Conservation (phyloP, 176 grass and related monocot species). For the Dendrocalamus sinicus region DNA sequence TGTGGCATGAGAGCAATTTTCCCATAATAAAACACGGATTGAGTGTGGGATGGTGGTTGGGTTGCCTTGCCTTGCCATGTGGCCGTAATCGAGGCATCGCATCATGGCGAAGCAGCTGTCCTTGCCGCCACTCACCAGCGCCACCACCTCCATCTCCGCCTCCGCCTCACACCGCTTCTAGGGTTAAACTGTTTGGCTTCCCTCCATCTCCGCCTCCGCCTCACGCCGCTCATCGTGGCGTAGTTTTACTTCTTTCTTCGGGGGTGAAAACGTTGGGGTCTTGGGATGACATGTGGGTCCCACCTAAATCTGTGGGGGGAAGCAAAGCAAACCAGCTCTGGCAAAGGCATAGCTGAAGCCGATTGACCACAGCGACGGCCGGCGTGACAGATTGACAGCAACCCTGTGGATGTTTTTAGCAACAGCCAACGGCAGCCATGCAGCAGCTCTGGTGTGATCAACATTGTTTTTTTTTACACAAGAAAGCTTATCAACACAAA, state of each 20-base stretch:
- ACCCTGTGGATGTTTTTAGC: not conserved
- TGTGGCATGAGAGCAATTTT: too few species aligned
- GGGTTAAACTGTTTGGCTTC: conserved; percentile 13
- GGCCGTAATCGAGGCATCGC: conserved; percentile 92
- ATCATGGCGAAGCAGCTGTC: conserved; percentile 98
- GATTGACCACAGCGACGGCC: not conserved
- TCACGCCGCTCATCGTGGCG: too few species aligned
- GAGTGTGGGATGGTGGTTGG: not conserved
- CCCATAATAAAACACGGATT: not conserved
- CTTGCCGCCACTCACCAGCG: conserved; percentile 96
- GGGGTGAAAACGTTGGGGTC: not conserved
- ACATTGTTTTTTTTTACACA: not conserved
- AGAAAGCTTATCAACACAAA: not conserved
- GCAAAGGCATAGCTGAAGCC: not conserved
- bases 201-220: too few species aligned
- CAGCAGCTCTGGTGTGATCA: too few species aligned
- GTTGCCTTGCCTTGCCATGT: conserved; percentile 51
- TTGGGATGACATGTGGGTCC: not conserved
- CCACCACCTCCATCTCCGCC: conserved; percentile 87
- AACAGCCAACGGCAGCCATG: not conserved
- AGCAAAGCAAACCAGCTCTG: too few species aligned
- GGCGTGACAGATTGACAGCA: too few species aligned
- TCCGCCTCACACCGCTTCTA: conserved; percentile 11
- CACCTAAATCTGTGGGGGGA: too few species aligned
- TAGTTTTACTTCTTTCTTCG: not conserved